Evolutionary conservation across 805 yeast species (phyloP).

Genomic region (Lachancea dasiensis): DNA sequence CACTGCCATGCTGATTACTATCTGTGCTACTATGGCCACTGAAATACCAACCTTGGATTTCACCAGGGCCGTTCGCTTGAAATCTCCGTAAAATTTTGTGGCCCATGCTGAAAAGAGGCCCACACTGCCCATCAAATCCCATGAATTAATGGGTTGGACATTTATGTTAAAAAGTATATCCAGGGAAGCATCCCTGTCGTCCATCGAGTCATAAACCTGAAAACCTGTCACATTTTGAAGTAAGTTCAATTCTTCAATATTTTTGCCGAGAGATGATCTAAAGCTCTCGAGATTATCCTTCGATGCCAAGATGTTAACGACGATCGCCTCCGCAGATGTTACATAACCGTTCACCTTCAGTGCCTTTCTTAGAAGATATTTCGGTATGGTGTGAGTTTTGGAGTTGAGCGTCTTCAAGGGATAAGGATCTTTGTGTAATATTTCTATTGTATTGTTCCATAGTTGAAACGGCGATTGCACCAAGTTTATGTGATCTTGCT

Average conservation of each 20-base stretch:
- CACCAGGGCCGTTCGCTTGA: constrained; percentile 8
- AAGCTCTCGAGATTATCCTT: constrained; percentile 9
- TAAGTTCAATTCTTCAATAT: constrained; percentile 23
- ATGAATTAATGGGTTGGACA: constrained; percentile 1
- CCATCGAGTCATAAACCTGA: constrained; percentile 13
- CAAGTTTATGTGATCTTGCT: constrained; percentile 11
- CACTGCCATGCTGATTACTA: constrained; percentile 13
- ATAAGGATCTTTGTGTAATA: constrained; percentile 31
- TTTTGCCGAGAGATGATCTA: constrained; percentile 27
- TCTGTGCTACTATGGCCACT: constrained; percentile 13
- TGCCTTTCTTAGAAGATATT: constrained; percentile 34
- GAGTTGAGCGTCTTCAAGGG: constrained; percentile 38
- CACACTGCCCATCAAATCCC: constrained; percentile 1
- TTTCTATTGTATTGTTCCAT: constrained; percentile 36
- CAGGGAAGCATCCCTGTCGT: not conserved
- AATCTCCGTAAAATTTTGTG: not conserved
- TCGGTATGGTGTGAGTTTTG: constrained; percentile 18
- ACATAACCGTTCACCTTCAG: constrained; percentile 40
- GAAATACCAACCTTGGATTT: constrained; percentile 15
- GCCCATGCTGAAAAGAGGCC: not conserved
- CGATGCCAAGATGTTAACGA: constrained; percentile 32
- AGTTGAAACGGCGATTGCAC: constrained; percentile 39
- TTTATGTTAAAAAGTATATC: constrained; percentile 4
- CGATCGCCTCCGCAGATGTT: constrained; percentile 36
- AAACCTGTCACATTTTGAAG: constrained; percentile 17